Evolutionary conservation across 2,329 filamentous ascomycete genomes (phyloP), one percentile per base, ranked within the genome.

Genomic region (Pseudocercospora cruenta): DNA sequence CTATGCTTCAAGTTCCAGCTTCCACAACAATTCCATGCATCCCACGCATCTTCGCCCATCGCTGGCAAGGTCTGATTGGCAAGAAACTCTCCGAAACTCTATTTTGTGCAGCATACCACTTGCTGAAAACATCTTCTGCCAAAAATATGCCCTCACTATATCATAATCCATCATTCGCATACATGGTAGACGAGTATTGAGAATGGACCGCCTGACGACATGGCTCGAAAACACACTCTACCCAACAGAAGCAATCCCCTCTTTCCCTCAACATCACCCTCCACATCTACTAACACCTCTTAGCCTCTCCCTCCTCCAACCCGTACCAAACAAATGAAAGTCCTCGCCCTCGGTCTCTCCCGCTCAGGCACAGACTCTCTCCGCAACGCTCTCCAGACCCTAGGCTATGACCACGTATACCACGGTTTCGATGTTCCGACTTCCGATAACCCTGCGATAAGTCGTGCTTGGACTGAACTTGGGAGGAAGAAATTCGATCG

Each of bases 351-450:
- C n/a, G 70, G 68, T 4, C 59, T 70, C 45, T 66, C 64, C n/a
- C 68, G 70, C 58, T 65, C 67, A 16, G 70, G 65, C 28, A 71
- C 70, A 26, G 69, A 70, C 19, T 69, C 61, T 19, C 69, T 70
- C 21, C 58, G 54, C n/a, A 31, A 58, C 43, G 70, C 68, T 12
- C 65, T 71, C 7, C 22, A 61, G 16, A 57, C 58, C 1, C 67
- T 71, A 43, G 67, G 65, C 16, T 69, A 69, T 61, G 43, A 60
- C 16, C 54, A 66, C 45, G 63, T 69, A 22, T 69, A 69, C 57
- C 70, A 71, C 57, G 69, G 69, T 45, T 70, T 67, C 66, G 33
- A 66, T 21, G 47, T 62, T 22, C 49, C 58, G 1, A 45, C 19
- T 43, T 54, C 58, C 21, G 10, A 22, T 1, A 47, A 47, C 26